Base-by-base conservation (phyloP, 1,284 basidiomycete species). In the Leccinum subrobustum region DNA sequence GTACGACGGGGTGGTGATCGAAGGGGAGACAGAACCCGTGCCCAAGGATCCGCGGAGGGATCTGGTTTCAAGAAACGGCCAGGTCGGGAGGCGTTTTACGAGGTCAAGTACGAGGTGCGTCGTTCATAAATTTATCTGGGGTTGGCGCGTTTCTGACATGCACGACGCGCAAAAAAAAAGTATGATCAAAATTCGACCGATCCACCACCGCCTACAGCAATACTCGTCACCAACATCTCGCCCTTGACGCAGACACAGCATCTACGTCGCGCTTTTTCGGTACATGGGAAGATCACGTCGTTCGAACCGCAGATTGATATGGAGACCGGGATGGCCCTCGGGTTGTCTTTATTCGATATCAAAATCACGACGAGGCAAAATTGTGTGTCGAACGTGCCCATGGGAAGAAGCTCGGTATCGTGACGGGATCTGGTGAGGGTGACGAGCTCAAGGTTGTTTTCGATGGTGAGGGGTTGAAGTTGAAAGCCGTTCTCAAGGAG, bases 241-340 rank as follows among this genome's bases (percentile, higher is more conserved):
- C 85, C 88, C 0, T 77, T 96, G 25, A 91, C 89, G 1, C 84
- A 89, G 1, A 85, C 83, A 37, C 77, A 82, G 54, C 78, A 84
- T 54, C 83, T 98, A 57, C 81, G 86, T 54, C 81, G 84, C 9
- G 86, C 91, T 69, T 90, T 97, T 70, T 74, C 81, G 4, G 69
- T 77, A 11, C 83, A 92, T 68, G 96, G 95, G 2, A 73, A 79
- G 11, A 81, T 96, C 67, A 69, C 81, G 9, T 83, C 87, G 11
- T 88, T 92, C 60, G 91, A 95, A 64, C 84, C 89, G 39, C 92
- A 95, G 71, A 84, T 91, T 63, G 92, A 97, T 76, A 83, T 84
- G 53, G 81, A 83, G 57, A 94, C 88, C 20, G 95, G 95, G 12
- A 88, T 86, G 63, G 86, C 90, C 14, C 81, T 98, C 3, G 95